Percentiles rank a stretch among this genome's conserved stretches.
These are phyloP conservation scores for Metschnikowia cubensis DNA, from an alignment of 805 yeast genomes.

Conservation along the genomic window DNA sequence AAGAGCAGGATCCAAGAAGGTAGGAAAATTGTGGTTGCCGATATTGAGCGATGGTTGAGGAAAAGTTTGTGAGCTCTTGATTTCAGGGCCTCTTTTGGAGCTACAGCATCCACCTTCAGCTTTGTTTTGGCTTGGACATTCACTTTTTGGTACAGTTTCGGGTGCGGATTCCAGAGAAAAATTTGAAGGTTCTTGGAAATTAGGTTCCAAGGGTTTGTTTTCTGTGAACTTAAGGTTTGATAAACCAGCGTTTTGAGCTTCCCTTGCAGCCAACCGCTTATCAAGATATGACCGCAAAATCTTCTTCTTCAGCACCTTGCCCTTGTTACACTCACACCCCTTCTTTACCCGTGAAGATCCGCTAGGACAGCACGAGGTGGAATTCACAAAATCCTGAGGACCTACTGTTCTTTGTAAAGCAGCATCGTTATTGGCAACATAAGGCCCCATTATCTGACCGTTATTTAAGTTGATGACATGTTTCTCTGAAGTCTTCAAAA, in stretches of 20 bases:
- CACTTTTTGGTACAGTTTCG: not conserved
- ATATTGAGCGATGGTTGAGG: not conserved
- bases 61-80: not conserved
- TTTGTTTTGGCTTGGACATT: not conserved
- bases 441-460: conserved; percentile 39
- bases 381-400: conserved; percentile 31
- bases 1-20: not conserved
- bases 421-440: conserved; percentile 17
- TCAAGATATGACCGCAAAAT: conserved; percentile 32
- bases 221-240: not conserved
- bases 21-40: not conserved
- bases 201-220: not conserved
- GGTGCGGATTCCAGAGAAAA: not conserved
- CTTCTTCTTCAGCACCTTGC: conserved; percentile 30
- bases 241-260: not conserved
- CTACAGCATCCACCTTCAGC: not conserved
- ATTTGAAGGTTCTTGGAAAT: too few species aligned
- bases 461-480: conserved; percentile 36
- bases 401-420: conserved; percentile 6
- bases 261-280: conserved; percentile 17
- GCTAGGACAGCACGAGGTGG: conserved; percentile 32
- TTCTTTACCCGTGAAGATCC: conserved; percentile 19
- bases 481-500: conserved; percentile 36
- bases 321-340: conserved; percentile 30
- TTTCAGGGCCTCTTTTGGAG: not conserved